Evolutionary conservation across 257 asterid species (phyloP).

Genomic region (Petrea volubilis): DNA sequence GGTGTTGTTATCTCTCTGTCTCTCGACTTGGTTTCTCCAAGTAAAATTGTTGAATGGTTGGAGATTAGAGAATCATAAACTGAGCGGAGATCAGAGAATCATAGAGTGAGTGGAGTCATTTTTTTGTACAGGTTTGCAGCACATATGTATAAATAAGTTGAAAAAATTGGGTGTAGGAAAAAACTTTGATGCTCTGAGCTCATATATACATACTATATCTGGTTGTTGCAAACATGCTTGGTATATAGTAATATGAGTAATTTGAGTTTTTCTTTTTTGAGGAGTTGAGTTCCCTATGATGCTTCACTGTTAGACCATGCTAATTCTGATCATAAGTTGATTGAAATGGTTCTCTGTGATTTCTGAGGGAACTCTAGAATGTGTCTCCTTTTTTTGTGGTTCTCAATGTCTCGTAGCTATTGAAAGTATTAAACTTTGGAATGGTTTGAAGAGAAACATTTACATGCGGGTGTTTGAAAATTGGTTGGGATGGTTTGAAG

Average conservation of each 20-base stretch:
- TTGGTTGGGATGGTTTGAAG: not conserved
- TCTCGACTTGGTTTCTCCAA: not conserved
- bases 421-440: not conserved
- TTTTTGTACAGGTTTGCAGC: no score
- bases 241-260: not conserved
- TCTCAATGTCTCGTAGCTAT: not conserved
- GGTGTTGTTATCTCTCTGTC: not conserved
- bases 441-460: not conserved
- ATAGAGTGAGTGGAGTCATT: no score
- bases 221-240: not conserved
- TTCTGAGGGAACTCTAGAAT: constrained; percentile 13
- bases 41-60: not conserved
- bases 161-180: not conserved
- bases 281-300: constrained; percentile 7
- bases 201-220: not conserved
- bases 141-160: no score
- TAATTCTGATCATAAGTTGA: constrained; percentile 30
- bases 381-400: not conserved
- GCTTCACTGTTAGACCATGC: constrained; percentile 12
- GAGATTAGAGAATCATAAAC: not conserved
- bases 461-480: not conserved
- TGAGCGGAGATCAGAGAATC: not conserved
- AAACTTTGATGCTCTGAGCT: not conserved
- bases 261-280: not conserved
- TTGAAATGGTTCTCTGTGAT: not conserved